A percentile compares a stretch with the other conserved stretches of the same genome.
Conservation (phyloP, 1,284 basidiomycete genomes). For the Sphaerobolus stellatus region DNA sequence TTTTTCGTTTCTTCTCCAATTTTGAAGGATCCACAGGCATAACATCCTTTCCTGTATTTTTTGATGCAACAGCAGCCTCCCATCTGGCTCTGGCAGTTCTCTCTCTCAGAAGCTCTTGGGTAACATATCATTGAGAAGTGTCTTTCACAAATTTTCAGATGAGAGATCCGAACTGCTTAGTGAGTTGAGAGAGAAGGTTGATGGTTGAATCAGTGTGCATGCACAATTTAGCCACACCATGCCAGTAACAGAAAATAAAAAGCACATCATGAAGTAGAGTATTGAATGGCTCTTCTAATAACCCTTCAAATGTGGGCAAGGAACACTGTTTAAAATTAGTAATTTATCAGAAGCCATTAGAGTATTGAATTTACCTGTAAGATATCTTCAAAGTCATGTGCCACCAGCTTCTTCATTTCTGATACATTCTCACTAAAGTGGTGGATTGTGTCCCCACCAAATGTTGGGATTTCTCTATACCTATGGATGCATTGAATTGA, state of each 20-base stretch:
- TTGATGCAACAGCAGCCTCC: slow-evolving; percentile 1
- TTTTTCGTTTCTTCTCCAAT: too few species aligned
- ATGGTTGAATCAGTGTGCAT: slow-evolving; percentile 32
- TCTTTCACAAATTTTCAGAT: slow-evolving; percentile 22
- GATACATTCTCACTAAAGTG: slow-evolving; percentile 13
- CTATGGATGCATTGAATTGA: neutral
- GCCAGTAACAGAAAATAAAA: slow-evolving; percentile 32
- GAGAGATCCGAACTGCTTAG: slow-evolving; percentile 20
- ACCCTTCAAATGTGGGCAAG: slow-evolving; percentile 34
- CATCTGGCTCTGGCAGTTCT: slow-evolving; percentile 19
- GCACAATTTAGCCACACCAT: slow-evolving; percentile 32
- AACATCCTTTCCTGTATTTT: neutral
- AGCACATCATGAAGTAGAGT: slow-evolving; percentile 25
- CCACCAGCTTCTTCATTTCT: slow-evolving; percentile 10
- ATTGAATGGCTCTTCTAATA: slow-evolving; percentile 30
- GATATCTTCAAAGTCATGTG: slow-evolving; percentile 16
- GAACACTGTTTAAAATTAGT: slow-evolving; percentile 25
- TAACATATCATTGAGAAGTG: slow-evolving; percentile 22
- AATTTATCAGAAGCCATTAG: neutral
- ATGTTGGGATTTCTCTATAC: slow-evolving; percentile 12
- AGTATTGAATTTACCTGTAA: slow-evolving; percentile 12
- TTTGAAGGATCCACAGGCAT: neutral
- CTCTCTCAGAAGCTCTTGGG: slow-evolving; percentile 29
- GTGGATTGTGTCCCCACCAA: slow-evolving; percentile 13
- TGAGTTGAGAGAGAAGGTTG: slow-evolving; percentile 19